Evolutionary conservation across 2,329 filamentous ascomycete species (phyloP).

Genomic region (Colletotrichum plurivorum): DNA sequence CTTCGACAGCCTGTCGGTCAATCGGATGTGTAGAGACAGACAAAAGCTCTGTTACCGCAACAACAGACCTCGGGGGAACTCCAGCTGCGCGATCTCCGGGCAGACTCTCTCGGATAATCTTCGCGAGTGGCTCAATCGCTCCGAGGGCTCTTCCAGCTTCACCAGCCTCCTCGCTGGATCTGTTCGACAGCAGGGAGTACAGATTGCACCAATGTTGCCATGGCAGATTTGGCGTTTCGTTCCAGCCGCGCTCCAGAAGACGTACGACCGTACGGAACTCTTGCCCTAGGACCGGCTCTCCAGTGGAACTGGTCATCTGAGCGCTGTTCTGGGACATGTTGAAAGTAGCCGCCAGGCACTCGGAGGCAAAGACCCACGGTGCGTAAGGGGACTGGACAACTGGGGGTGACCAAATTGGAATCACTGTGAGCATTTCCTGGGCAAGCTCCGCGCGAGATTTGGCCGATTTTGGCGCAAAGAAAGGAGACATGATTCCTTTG

Average conservation of each 20-base stretch:
- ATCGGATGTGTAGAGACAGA: slow-evolving; percentile 67
- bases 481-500: slow-evolving; percentile 68
- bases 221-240: slow-evolving; percentile 62
- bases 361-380: slow-evolving; percentile 66
- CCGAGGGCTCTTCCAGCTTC: slow-evolving; percentile 76
- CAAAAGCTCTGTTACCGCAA: slow-evolving; percentile 59
- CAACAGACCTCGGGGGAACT: slow-evolving; percentile 48
- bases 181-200: slow-evolving; percentile 68
- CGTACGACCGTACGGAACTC: slow-evolving; percentile 79
- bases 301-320: slow-evolving; percentile 55
- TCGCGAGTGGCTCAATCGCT: slow-evolving; percentile 80
- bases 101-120: slow-evolving; percentile 59
- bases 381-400: slow-evolving; percentile 62
- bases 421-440: slow-evolving; percentile 64
- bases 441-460: slow-evolving; percentile 62
- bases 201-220: slow-evolving; percentile 66
- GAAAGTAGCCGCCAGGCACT: slow-evolving; percentile 42
- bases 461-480: slow-evolving; percentile 65
- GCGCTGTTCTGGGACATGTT: slow-evolving; percentile 56
- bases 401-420: slow-evolving; percentile 53
- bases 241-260: slow-evolving; percentile 75
- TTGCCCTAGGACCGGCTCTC: slow-evolving; percentile 68
- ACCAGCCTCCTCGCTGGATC: slow-evolving; percentile 74
- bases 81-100: slow-evolving; percentile 41
- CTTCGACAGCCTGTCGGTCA: slow-evolving; percentile 75